Percentiles rank a stretch among this genome's conserved stretches.
Conservation (phyloP, 2,329 filamentous ascomycete species). For the Venturia oleaginea region DNA sequence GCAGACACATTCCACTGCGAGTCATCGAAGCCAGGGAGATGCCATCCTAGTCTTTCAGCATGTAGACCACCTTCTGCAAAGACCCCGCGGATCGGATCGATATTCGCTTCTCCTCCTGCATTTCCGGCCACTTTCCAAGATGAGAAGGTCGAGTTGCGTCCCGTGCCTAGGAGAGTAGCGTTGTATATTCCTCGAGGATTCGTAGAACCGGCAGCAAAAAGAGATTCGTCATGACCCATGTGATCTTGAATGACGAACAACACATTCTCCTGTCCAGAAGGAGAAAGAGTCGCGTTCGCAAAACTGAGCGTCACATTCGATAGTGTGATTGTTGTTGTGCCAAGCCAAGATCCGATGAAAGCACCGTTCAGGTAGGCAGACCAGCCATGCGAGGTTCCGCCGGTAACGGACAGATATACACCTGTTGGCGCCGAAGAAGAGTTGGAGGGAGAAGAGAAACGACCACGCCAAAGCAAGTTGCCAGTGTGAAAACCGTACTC, state of each 20-base stretch:
- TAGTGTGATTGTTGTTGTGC: slow-evolving; percentile 27
- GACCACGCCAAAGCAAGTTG: slow-evolving; percentile 58
- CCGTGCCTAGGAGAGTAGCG: slow-evolving; percentile 43
- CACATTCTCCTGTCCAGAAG: slow-evolving; percentile 30
- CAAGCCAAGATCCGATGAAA: slow-evolving; percentile 39
- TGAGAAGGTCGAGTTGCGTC: slow-evolving; percentile 24
- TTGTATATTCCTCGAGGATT: slow-evolving; percentile 45
- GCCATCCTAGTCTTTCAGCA: slow-evolving; percentile 54
- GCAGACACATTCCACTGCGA: slow-evolving; percentile 32
- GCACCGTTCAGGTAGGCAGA: slow-evolving; percentile 55
- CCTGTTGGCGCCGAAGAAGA: slow-evolving; percentile 37
- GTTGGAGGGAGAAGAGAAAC: slow-evolving; percentile 51
- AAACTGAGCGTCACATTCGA: slow-evolving; percentile 39
- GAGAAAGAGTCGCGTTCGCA: slow-evolving; percentile 34
- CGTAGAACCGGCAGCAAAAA: slow-evolving; percentile 34
- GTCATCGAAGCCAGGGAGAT: slow-evolving; percentile 48
- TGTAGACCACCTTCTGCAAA: slow-evolving; percentile 60
- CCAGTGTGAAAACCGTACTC: slow-evolving; percentile 70
- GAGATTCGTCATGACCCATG: slow-evolving; percentile 45
- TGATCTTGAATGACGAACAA: slow-evolving; percentile 52
- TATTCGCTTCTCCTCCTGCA: slow-evolving; percentile 55
- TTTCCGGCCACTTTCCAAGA: slow-evolving; percentile 65
- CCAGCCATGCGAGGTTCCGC: slow-evolving; percentile 58
- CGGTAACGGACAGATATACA: slow-evolving; percentile 53
- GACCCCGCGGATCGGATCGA: slow-evolving; percentile 52